Conservation (phyloP, 202 grass and related monocot genomes). For the Zizania palustris region DNA sequence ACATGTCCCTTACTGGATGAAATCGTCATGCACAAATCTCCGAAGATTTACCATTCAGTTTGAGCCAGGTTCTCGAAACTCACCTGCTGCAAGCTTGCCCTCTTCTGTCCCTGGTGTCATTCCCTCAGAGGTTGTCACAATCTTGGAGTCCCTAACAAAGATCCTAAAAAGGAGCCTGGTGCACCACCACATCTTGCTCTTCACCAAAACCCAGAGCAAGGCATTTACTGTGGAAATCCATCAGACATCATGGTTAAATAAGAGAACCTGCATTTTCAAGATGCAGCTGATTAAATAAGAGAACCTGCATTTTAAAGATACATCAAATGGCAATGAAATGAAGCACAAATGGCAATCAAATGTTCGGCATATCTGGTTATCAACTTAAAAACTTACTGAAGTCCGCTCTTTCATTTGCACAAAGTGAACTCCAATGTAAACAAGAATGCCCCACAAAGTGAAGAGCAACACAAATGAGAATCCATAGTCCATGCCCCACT, state of each 20-base stretch:
- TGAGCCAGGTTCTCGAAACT: background rate
- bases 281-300: background rate
- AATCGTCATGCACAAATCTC: background rate
- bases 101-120: background rate
- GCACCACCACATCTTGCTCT: background rate
- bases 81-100: background rate
- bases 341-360: background rate
- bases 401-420: background rate
- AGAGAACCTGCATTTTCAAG: background rate
- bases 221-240: background rate
- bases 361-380: background rate
- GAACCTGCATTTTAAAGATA: background rate
- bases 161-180: background rate
- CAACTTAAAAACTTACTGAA: background rate
- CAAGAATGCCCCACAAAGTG: background rate
- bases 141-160: background rate
- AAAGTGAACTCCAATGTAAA: background rate
- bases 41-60: background rate
- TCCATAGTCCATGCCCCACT: background rate
- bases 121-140: background rate
- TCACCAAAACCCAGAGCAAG: background rate
- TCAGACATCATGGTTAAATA: background rate
- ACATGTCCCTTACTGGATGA: background rate
- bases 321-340: background rate
- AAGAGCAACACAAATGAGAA: background rate